Conservation (phyloP, 31 red algal species). For the Asparagopsis taxiformis region DNA sequence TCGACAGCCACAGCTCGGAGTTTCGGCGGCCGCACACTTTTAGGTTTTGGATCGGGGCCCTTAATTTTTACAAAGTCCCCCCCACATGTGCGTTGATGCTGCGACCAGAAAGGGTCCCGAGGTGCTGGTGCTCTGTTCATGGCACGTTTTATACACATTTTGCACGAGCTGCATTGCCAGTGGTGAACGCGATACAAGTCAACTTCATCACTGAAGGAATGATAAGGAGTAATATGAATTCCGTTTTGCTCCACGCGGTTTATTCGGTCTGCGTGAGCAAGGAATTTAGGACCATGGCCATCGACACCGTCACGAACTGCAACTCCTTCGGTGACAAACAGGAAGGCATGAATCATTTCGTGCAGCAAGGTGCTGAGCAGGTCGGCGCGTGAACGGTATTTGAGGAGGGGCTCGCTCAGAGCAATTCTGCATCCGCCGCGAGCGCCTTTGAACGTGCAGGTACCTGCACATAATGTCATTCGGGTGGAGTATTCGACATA, state of each 20-base stretch:
- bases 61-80: conserved; percentile 65
- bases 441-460: conserved; percentile 47
- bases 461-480: conserved; percentile 80
- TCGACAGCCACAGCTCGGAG: conserved; percentile 10
- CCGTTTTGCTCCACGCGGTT: conserved; percentile 14
- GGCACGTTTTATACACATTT: conserved; percentile 49
- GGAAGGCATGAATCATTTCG: conserved; percentile 80
- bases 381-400: conserved; percentile 52
- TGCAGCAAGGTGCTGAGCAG: conserved; percentile 68
- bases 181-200: conserved; percentile 60
- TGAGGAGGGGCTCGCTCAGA: conserved; percentile 63
- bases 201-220: conserved; percentile 66
- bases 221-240: conserved; percentile 73
- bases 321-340: conserved; percentile 49
- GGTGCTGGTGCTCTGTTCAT: conserved; percentile 81
- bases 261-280: conserved; percentile 53
- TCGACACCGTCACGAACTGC: conserved; percentile 53
- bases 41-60: conserved; percentile 28
- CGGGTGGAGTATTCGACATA: conserved; percentile 60
- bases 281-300: conserved; percentile 69
- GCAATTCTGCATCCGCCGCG: conserved; percentile 57
- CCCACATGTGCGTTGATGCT: conserved; percentile 35
- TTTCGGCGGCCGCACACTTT: conserved; percentile 8
- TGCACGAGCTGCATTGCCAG: conserved; percentile 61
- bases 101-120: conserved; percentile 49